Base-by-base conservation (phyloP, 352 stramenopile species). In the Globisporangium nunn region DNA sequence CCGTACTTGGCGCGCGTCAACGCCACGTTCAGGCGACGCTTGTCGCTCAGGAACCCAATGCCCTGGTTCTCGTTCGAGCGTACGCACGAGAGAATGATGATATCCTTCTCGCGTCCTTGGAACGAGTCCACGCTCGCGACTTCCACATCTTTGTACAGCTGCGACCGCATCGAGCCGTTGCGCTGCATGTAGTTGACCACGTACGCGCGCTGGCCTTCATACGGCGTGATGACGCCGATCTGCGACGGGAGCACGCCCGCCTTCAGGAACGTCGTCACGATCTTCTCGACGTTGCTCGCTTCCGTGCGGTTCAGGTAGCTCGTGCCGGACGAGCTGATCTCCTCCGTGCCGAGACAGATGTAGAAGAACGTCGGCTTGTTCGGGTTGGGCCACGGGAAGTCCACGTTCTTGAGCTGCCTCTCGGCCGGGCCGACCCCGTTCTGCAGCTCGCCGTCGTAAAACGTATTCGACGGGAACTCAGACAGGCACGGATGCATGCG, bases 91-190 rank as follows among this genome's bases (percentile, higher is more conserved):
- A 98, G 66, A 61, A 98, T 96, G 61, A 99, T 99, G 52, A 98
- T 88, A 71, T 99, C 97, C 74, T 99, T 99, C 67, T 99, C 97
- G 40, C 97, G 94, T 12, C 97, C 97, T 75, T 99, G 97, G 70
- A 99, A 99, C 58, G 95, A 97, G 81, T 99, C 97, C 6, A 99
- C 97, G 58, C 85, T 98, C 15, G 97, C 97, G 17, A 99, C 96
- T 83, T 99, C 97, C 46, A 99, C 97, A 10, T 98, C 88, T 72
- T 98, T 97, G 71, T 99, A 99, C 6, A 98, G 62, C 60, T 97
- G 84, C 49, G 85, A 87, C 0, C 89, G 87, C 72, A 99, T 87
- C 5, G 91, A 63, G n/a, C 96, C 97, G 43, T 96, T 96, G 55
- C 92, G 83, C 58, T 97, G 84, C 91, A 99, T 98, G 67, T 99